A percentile compares a stretch with the other conserved stretches of the same genome.
These are phyloP conservation scores for Teunomyces aglyptinius DNA, from an alignment of 805 yeast species.

Conservation along the genomic window DNA sequence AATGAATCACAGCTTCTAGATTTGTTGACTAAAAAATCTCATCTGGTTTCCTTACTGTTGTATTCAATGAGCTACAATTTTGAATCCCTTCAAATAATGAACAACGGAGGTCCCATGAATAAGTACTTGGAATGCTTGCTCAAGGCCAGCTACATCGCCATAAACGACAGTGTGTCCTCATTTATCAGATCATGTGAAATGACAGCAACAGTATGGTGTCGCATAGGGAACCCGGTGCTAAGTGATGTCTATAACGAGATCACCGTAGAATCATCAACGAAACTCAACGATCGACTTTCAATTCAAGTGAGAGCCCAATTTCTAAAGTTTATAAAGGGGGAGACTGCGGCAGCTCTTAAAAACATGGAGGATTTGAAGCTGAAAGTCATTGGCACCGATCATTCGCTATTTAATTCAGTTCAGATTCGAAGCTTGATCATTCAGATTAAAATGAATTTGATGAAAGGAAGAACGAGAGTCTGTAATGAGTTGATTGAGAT, in stretches of 20 bases:
- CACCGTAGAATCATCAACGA: constrained; percentile 40
- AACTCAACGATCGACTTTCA: constrained; percentile 36
- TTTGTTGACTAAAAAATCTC: constrained; percentile 56
- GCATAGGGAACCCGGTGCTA: constrained; percentile 49
- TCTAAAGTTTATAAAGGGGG: constrained; percentile 33
- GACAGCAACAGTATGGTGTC: constrained; percentile 47
- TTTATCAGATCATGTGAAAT: constrained; percentile 49
- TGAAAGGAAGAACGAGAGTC: constrained; percentile 34
- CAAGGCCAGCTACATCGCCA: constrained; percentile 54
- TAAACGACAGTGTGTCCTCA: constrained; percentile 44
- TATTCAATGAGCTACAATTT: constrained; percentile 65
- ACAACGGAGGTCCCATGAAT: constrained; percentile 48
- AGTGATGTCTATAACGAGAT: constrained; percentile 48
- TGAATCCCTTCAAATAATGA: constrained; percentile 55
- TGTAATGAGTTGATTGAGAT: constrained; percentile 35
- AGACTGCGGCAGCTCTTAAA: constrained; percentile 38
- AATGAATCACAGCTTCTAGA: constrained; percentile 66
- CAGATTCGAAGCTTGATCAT: constrained; percentile 41
- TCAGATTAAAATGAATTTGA: constrained; percentile 33
- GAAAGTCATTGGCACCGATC: constrained; percentile 22
- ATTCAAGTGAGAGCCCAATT: constrained; percentile 41
- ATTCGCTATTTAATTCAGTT: constrained; percentile 41
- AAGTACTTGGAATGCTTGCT: constrained; percentile 54
- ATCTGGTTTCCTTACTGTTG: constrained; percentile 45
- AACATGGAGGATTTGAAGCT: constrained; percentile 31